Base-by-base conservation (phyloP, 345 rosid species). In the Mercurialis annua region DNA sequence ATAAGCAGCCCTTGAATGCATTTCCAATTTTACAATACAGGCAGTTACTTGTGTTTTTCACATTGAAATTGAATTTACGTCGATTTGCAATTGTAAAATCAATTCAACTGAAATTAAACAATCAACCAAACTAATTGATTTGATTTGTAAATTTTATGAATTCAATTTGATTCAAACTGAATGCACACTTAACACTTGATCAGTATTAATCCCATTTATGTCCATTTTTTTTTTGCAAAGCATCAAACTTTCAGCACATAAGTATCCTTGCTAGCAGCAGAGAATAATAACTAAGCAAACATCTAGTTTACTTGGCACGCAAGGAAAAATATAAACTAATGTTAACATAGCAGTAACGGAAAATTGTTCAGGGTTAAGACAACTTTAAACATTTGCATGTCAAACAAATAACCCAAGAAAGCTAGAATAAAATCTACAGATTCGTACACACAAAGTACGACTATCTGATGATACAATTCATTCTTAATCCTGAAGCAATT, bases 241-340 rank as follows among this genome's bases (percentile, higher is more conserved):
- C 59, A 4, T 33, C 64, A 5, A 40, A 15, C n/a, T 26, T 7
- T 11, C 23, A 1, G 44, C 0, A 21, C 17, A 12, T n/a, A n/a
- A n/a, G n/a, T 34, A 59, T 12, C 5, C 2, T 36, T 48, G 4
- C 1, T 26, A 20, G 18, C 12, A 12, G 53, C 10, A 17, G 40
- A 44, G 52, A 27, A 24, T 62, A 44, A 14, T 9, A 65, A 65
- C 23, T n/a, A 55, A 66, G 62, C 62, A 55, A 43, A 66, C 62
- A 43, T 66, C 24, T 27, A 9, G 42, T 43, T 40, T 49, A 55
- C 51, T 43, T 43, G 15, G n/a, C 16, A 16, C 11, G 17, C 56
- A 1, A 21, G 44, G 30, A 56, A 33, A 10, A 26, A 51, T 51
- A 62, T 54, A 62, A 15, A 54, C 27, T 31, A 52, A 54, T 31